These are phyloP conservation scores for Bifiguratus adelaidae DNA, from an alignment of 192 early-diverging fungal species.

Conservation along the genomic window DNA sequence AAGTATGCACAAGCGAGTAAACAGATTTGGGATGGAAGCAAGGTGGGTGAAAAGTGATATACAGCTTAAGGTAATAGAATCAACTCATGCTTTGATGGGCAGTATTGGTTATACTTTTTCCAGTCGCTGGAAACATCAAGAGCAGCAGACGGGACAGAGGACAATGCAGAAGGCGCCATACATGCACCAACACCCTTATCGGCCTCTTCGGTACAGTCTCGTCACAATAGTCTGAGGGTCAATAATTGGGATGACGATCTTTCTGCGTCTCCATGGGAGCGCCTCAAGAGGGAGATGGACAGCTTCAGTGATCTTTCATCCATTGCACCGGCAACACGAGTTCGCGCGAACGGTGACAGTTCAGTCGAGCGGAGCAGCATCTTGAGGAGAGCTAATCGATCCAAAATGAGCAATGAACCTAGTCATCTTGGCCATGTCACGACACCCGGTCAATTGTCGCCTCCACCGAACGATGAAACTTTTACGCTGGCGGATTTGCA, in stretches of 20 bases:
- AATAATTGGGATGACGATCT: background rate
- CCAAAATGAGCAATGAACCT: background rate
- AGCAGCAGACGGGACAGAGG: too few species aligned
- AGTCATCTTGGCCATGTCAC: background rate
- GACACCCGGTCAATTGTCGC: background rate
- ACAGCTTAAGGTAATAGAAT: background rate
- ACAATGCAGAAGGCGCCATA: too few species aligned
- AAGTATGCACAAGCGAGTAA: slow-evolving; percentile 27
- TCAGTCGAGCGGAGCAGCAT: slow-evolving; percentile 2
- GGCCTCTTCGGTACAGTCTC: background rate
- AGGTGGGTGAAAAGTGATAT: slow-evolving; percentile 7
- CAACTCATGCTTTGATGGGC: background rate
- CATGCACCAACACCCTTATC: too few species aligned
- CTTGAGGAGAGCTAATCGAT: background rate
- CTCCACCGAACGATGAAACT: background rate
- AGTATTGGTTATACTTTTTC: slow-evolving; percentile 18
- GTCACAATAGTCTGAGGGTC: background rate
- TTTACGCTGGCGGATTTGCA: background rate
- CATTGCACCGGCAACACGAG: background rate
- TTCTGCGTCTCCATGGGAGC: slow-evolving; percentile 2
- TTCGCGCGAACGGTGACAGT: slow-evolving; percentile 4
- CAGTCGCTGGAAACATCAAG: slow-evolving; percentile 6
- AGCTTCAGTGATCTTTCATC: slow-evolving; percentile 4
- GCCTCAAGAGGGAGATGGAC: slow-evolving; percentile 11
- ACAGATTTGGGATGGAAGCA: slow-evolving; percentile 29